Base-by-base conservation (phyloP, 192 early-diverging fungal species). In the Haplosporangium gracile region DNA sequence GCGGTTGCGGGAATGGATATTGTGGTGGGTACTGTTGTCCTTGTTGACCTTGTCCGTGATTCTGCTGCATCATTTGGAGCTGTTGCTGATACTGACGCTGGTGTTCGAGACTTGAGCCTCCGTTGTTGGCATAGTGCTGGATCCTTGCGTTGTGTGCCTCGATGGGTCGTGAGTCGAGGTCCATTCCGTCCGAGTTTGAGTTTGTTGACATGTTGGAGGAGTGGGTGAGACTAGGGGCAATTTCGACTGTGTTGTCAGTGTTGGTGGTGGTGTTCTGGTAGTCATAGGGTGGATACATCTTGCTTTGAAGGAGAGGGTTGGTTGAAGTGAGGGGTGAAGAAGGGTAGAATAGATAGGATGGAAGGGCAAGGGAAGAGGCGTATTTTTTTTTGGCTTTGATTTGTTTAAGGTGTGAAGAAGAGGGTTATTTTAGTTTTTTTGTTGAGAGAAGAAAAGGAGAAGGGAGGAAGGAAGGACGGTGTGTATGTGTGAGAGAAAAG, bases 131-230 rank as follows among this genome's bases (percentile, higher is more conserved):
- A 32, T 71, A 55, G 29, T 79, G 45, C n/a, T 42, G 78, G 43
- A 72, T 79, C 70, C 42, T 79, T 74, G 57, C 11, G 8, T 39
- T 26, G 26, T 68, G 72, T 4, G 68, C 72, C 13, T 81, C 80
- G 5, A 75, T 38, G 38, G 80, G 68, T 32, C 80, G 36, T 6
- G 80, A 81, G 73, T 81, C 80, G 29, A 81, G 39, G 80, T 81
- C 80, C 80, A 81, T 81, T 8, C 34, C 68, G 42, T 39, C 65
- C 36, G n/a, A 15, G 60, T 15, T 32, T 32, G 60, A 65, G 60
- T 65, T 32, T 65, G 60, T 32, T 15, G 60, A 32, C 60, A 65
- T 65, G 60, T 32, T 32, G 60, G n/a, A 29, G 10, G 70, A 71
- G 39, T 71, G 70, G 34, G 39, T n/a, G 70, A 71, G 70, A 42